Conservation (phyloP, 1,284 basidiomycete species). For the Athelia sp. region DNA sequence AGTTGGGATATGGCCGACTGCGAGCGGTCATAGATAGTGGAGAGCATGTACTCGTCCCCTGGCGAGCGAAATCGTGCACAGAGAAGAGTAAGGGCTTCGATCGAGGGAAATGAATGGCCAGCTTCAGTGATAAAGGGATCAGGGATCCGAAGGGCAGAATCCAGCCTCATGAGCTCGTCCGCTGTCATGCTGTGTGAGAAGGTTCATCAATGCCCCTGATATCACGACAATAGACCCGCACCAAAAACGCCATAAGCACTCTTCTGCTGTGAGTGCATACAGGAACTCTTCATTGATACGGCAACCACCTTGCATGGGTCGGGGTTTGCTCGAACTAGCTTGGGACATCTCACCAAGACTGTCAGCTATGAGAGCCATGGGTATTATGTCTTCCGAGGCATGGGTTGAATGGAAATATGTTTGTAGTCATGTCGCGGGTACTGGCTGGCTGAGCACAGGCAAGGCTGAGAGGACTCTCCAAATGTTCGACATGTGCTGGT, state of each 20-base stretch:
- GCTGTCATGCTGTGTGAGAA: neutral
- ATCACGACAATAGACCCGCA: neutral
- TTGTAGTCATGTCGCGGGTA: no score
- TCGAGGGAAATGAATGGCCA: neutral
- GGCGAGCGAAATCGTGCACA: constrained; percentile 6
- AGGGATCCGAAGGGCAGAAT: neutral
- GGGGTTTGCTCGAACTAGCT: no score
- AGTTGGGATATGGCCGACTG: constrained; percentile 5
- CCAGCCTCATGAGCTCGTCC: neutral
- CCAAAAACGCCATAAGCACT: neutral
- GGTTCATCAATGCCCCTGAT: neutral
- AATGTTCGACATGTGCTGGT: no score
- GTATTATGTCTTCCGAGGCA: no score
- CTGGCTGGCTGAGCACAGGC: no score
- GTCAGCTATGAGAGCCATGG: no score
- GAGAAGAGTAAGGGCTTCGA: constrained; percentile 3
- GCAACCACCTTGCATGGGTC: neutral
- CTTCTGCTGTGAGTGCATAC: neutral
- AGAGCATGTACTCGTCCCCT: constrained; percentile 1
- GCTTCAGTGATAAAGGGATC: neutral
- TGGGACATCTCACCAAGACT: no score
- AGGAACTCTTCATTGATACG: neutral
- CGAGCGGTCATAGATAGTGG: constrained; percentile 3
- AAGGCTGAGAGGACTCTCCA: no score
- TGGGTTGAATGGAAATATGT: no score